Evolutionary conservation across 2,329 filamentous ascomycete genomes (phyloP).

Genomic region (Apiospora saccharicola): DNA sequence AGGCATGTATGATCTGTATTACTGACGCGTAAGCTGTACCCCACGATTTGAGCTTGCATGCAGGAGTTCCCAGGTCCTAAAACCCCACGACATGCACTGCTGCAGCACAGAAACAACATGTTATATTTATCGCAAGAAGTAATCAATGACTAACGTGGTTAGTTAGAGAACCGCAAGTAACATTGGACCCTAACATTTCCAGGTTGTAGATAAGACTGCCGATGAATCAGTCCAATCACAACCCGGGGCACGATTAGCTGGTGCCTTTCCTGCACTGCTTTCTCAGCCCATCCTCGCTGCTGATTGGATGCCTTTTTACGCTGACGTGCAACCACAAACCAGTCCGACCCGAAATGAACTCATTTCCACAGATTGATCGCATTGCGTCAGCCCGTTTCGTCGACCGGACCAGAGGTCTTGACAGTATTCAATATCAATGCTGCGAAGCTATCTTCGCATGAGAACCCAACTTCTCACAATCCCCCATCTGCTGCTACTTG

Average conservation of each 20-base stretch:
- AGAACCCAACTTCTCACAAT: neutral
- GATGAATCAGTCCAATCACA: neutral
- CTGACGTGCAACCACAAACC: neutral
- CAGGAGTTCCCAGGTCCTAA: neutral
- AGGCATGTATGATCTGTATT: neutral
- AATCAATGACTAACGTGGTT: neutral
- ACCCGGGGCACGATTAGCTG: neutral
- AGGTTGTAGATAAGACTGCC: neutral
- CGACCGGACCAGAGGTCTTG: neutral
- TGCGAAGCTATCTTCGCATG: neutral
- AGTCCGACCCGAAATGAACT: constrained; percentile 2
- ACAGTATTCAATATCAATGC: neutral
- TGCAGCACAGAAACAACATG: neutral
- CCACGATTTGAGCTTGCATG: neutral
- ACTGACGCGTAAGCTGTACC: constrained; percentile 1
- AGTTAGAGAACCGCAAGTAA: neutral
- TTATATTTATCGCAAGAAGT: neutral
- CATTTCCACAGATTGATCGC: neutral
- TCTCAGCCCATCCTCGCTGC: neutral
- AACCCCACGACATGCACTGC: neutral
- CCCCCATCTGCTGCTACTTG: too few species aligned
- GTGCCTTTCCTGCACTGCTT: neutral
- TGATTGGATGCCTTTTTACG: neutral
- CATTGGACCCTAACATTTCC: neutral
- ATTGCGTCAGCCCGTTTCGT: neutral